These are phyloP conservation scores for Apiotrichum veenhuisii DNA, from an alignment of 1,284 basidiomycete species.

Conservation along the genomic window DNA sequence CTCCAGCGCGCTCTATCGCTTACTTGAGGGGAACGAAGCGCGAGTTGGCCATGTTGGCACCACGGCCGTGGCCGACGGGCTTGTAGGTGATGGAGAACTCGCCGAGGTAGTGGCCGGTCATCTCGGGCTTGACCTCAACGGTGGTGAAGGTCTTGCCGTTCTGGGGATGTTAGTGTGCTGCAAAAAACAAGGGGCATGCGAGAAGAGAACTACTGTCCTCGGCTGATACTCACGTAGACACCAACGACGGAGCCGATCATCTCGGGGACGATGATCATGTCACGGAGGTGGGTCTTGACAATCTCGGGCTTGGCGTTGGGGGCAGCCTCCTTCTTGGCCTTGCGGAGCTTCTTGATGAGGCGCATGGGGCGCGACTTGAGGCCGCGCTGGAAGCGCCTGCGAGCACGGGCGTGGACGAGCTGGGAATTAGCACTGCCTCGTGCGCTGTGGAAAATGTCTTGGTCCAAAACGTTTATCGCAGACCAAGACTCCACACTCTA, in stretches of 20 bases:
- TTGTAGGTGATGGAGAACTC: slow-evolving; percentile 91
- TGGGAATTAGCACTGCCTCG: slow-evolving; percentile 41
- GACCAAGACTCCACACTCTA: too few species aligned
- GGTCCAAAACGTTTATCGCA: too few species aligned
- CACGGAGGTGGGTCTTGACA: slow-evolving; percentile 98
- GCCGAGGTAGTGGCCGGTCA: slow-evolving; percentile 98
- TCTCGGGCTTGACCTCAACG: slow-evolving; percentile 99
- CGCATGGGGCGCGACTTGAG: slow-evolving; percentile 98
- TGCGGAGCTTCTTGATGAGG: slow-evolving; percentile 98
- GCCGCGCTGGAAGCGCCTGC: slow-evolving; percentile 97
- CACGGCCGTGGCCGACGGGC: slow-evolving; percentile 99
- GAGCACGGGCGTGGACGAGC: slow-evolving; percentile 97
- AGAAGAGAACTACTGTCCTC: neutral
- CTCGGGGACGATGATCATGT: slow-evolving; percentile 99
- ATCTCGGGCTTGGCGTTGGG: slow-evolving; percentile 98
- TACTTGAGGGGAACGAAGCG: slow-evolving; percentile 63
- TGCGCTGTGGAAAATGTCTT: neutral
- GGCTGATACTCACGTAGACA: slow-evolving; percentile 63
- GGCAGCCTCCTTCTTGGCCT: slow-evolving; percentile 97
- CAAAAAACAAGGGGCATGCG: neutral
- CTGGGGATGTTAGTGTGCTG: slow-evolving; percentile 16
- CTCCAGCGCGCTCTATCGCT: slow-evolving; percentile 18
- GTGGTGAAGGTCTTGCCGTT: slow-evolving; percentile 80
- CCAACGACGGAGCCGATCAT: slow-evolving; percentile 98
- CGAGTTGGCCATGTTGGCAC: slow-evolving; percentile 65